phyloP scores from a whole-genome alignment of 208 protist genomes.

The Wallacemonas sp. region DNA sequence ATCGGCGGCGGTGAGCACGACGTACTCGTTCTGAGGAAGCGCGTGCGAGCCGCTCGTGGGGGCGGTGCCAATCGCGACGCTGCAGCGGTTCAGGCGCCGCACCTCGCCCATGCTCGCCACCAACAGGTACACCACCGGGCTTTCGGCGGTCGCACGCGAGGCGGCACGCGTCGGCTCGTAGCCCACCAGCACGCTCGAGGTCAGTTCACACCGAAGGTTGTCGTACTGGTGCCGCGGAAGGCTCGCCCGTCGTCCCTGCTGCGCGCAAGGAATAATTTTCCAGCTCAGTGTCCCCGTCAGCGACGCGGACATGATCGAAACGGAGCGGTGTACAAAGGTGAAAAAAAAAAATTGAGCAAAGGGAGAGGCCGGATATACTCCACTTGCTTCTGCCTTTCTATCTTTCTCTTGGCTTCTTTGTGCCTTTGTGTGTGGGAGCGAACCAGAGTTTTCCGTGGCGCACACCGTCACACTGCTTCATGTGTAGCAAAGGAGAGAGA shows the following conservation, averaged over 20 bases:
- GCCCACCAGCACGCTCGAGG: conserved; percentile 7
- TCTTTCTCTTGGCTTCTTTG: no score
- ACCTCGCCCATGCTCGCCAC: conserved; percentile 17
- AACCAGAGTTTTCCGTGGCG: no score
- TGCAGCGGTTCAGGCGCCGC: conserved; percentile 3
- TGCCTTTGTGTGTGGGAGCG: no score
- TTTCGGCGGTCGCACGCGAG: not conserved
- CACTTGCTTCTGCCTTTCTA: no score
- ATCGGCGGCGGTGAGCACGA: conserved; percentile 2
- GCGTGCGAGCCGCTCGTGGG: conserved; percentile 2
- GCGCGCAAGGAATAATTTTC: conserved; percentile 10
- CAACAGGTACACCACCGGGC: conserved; percentile 5
- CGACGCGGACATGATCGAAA: conserved; percentile 27
- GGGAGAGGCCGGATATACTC: not conserved
- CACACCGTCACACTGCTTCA: no score
- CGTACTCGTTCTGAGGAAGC: conserved; percentile 9
- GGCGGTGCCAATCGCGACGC: conserved; percentile 5
- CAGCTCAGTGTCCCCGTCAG: conserved; percentile 11
- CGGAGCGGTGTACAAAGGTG: not conserved
- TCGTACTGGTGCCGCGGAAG: conserved; percentile 14
- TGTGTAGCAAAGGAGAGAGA: no score
- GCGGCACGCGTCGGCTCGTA: not conserved
- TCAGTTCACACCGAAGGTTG: not conserved
- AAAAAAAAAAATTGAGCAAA: not conserved
- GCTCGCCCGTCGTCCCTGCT: not conserved